Evolutionary conservation across 208 protist species (phyloP), one percentile per base, ranked within the genome.

Genomic region (Vickermania ingenoplastis): DNA sequence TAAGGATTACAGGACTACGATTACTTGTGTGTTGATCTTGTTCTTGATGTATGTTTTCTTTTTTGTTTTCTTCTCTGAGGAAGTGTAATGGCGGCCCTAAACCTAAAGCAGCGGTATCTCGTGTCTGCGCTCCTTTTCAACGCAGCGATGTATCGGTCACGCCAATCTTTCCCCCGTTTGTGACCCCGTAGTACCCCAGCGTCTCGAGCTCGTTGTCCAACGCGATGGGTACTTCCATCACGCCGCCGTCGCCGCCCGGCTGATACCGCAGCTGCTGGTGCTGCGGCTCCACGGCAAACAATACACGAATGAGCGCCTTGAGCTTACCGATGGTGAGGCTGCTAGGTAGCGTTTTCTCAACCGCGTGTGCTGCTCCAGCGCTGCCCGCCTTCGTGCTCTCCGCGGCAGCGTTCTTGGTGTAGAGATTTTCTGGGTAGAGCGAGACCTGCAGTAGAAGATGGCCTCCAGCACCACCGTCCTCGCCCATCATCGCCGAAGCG

Each of bases 161-260:
- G 30, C 63, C 56, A 41, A 95, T 62, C 27, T 81, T 71, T n/a
- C 71, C 61, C 2, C 88, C 83, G 41, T 83, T 65, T 1, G 71
- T 76, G 7, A 95, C 78, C 0, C 88, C 88, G 58, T 83, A 92
- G 61, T 84, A 92, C 2, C 60, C 73, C 13, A 95, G 70, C 23
- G 73, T 85, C 67, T 91, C 75, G 51, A 72, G 60, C 57, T 91
- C 88, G 45, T 89, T 86, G 27, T 83, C 72, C 24, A 92, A 69
- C 52, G 61, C 57, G 29, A 71, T 74, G 22, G 74, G 65, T 48
- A 58, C 59, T 41, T 77, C 73, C 24, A 86, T 59, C 45, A 88
- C 81, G n/a, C 73, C 84, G 21, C 51, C 65, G 58, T 91, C 82
- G 17, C 36, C 36, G 13, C 82, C 79, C 48, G 70, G 80, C 57